Percentiles rank a stretch among this genome's conserved stretches.
Conservation (phyloP, 2,329 filamentous ascomycete species). For the Blastomyces percursus region DNA sequence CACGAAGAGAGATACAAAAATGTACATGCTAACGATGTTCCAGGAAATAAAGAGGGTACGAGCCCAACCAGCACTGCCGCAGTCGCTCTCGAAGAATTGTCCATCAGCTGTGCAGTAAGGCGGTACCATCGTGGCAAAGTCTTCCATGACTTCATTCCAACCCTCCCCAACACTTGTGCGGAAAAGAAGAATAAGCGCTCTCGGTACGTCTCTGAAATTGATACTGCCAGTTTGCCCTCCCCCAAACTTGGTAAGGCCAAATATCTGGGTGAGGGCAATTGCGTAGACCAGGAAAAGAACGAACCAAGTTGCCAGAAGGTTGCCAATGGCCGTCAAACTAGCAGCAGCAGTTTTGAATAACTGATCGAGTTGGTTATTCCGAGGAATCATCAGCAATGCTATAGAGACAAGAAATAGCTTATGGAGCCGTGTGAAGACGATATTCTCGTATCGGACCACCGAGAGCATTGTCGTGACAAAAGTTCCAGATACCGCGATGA, state of each 20-base stretch:
- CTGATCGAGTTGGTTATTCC: slow-evolving; percentile 94
- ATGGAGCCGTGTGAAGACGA: slow-evolving; percentile 67
- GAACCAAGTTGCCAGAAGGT: slow-evolving; percentile 91
- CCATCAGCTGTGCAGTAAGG: slow-evolving; percentile 65
- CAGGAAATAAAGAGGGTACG: slow-evolving; percentile 82
- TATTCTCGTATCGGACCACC: slow-evolving; percentile 46
- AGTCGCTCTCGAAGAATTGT: slow-evolving; percentile 79
- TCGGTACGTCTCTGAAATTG: slow-evolving; percentile 90
- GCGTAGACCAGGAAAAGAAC: slow-evolving; percentile 94
- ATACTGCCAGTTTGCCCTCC: slow-evolving; percentile 60
- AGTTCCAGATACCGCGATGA: slow-evolving; percentile 67
- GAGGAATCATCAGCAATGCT: slow-evolving; percentile 78
- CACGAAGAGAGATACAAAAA: slow-evolving; percentile 96
- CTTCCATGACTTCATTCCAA: slow-evolving; percentile 96
- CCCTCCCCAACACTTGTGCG: slow-evolving; percentile 88
- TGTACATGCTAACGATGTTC: slow-evolving; percentile 99
- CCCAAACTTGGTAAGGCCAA: slow-evolving; percentile 86
- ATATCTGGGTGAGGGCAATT: slow-evolving; percentile 90
- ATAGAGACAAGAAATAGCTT: slow-evolving; percentile 91
- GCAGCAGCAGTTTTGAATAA: slow-evolving; percentile 97
- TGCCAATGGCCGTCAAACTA: slow-evolving; percentile 79
- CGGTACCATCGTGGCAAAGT: slow-evolving; percentile 68
- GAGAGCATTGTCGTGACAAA: slow-evolving; percentile 72
- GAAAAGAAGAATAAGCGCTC: slow-evolving; percentile 86
- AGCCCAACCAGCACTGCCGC: slow-evolving; percentile 82